Base-by-base conservation (phyloP, 352 stramenopile species). In the Pythium vanterpoolii region DNA sequence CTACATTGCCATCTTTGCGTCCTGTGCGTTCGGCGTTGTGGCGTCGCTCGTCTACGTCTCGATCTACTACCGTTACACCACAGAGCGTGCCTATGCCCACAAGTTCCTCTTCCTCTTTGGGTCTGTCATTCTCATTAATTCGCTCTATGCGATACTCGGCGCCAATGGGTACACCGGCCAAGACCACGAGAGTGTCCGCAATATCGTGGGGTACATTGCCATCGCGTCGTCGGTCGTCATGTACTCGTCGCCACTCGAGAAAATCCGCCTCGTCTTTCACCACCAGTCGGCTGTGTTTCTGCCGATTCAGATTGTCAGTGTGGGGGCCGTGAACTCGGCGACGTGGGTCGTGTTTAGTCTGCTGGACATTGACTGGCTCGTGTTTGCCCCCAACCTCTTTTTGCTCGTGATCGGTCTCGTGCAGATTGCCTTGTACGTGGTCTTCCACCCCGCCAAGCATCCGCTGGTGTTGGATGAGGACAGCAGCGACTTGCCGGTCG, bases 211-310 rank as follows among this genome's bases (percentile, higher is more conserved):
- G 56, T 74, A 75, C 49, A 48, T 85, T 43, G 56, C 59, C 10
- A 77, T 77, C 52, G 21, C 73, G 10, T 73, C 78, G 21, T 76
- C 69, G 1, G 28, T 86, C 52, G 66, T 77, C 72, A 33, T 85
- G 28, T 85, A 82, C 66, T 68, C 64, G 36, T 87, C 74, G 27
- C 77, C 77, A 4, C 80, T 87, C 40, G 71, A 80, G 34, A 87
- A 79, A 40, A 68, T 85, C 56, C 52, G 53, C 28, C 60, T 77
- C 27, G 77, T 87, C 14, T 30, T 85, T 48, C 68, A 65, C 58
- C 71, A 73, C 69, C 72, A 72, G 28, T 78, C 73, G 18, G 73
- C 69, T 0, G 67, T 83, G 38, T 76, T 78, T 62, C 73, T 87
- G 42, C 74, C 77, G 9, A 83, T 85, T 39, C 65, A 81, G 56